phyloP scores from a whole-genome alignment of 495 filamentous ascomycete genomes.

The Xylaria longipes region DNA sequence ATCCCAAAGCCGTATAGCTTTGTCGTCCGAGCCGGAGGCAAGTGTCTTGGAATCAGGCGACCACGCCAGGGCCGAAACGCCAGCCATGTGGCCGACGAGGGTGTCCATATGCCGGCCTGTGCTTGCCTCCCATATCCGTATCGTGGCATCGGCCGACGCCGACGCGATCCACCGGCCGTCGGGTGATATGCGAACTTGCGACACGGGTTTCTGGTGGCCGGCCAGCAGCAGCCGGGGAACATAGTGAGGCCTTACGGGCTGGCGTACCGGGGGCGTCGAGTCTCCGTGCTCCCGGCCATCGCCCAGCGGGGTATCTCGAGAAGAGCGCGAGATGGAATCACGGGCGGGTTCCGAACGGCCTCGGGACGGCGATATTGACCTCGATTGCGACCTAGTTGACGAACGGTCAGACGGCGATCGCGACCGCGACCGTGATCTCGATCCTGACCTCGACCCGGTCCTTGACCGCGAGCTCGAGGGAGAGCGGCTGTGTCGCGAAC shows the following conservation, averaged over 20 bases:
- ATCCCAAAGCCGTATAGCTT: conserved; percentile 93
- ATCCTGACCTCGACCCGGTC: conserved; percentile 39
- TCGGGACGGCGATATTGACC: conserved; percentile 32
- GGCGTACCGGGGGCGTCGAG: conserved; percentile 24
- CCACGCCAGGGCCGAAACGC: conserved; percentile 90
- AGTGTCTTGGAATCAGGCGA: conserved; percentile 83
- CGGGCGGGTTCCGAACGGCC: conserved; percentile 32
- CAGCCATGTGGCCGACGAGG: conserved; percentile 91
- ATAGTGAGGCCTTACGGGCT: conserved; percentile 46
- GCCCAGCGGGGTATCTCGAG: conserved; percentile 33
- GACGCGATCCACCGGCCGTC: conserved; percentile 90
- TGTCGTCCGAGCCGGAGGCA: conserved; percentile 94
- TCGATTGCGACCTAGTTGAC: conserved; percentile 46
- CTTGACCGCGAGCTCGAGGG: conserved; percentile 40
- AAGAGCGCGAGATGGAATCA: conserved; percentile 38
- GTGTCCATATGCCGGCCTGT: conserved; percentile 83
- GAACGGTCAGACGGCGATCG: conserved; percentile 36
- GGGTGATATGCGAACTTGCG: conserved; percentile 89
- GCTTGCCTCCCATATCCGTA: conserved; percentile 86
- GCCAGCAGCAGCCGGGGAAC: conserved; percentile 54
- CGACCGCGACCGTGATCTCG: conserved; percentile 30
- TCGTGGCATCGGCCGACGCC: conserved; percentile 83
- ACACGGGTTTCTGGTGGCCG: conserved; percentile 79
- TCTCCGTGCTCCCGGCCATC: conserved; percentile 18
- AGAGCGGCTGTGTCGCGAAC: conserved; percentile 37